These are phyloP conservation scores for Tricholoma bakamatsutake DNA, from an alignment of 768 basidiomycete species.

Conservation along the genomic window DNA sequence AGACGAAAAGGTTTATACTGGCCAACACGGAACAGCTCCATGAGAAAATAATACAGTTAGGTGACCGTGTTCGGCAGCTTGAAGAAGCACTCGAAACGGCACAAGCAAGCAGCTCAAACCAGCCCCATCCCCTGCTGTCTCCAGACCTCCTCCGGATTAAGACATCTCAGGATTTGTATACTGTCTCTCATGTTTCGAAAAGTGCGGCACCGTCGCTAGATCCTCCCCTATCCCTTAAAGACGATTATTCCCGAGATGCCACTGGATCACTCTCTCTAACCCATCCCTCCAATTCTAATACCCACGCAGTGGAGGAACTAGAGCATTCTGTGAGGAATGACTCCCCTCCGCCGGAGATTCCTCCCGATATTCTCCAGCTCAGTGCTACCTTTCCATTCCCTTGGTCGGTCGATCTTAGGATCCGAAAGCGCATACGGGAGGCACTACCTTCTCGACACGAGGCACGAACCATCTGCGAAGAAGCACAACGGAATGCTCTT, in stretches of 20 bases:
- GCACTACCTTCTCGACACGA: constrained; percentile 55
- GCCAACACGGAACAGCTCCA: constrained; percentile 65
- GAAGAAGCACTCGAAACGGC: constrained; percentile 51
- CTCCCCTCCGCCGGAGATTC: constrained; percentile 31
- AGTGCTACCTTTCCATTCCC: constrained; percentile 68
- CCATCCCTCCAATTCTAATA: constrained; percentile 2
- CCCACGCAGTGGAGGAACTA: not conserved
- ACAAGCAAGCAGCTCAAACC: constrained; percentile 33
- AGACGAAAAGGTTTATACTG: constrained; percentile 48
- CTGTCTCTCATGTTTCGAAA: constrained; percentile 17
- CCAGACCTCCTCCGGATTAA: constrained; percentile 60
- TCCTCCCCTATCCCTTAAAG: not conserved
- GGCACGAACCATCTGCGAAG: constrained; percentile 54
- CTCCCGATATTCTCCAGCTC: constrained; percentile 48
- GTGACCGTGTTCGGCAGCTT: constrained; percentile 57
- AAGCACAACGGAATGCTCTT: constrained; percentile 60
- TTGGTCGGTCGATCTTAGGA: constrained; percentile 57
- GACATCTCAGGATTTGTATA: constrained; percentile 62
- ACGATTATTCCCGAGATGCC: not conserved
- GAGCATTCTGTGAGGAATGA: constrained; percentile 8
- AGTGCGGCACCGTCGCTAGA: constrained; percentile 3
- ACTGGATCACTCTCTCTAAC: not conserved
- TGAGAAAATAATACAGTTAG: constrained; percentile 54
- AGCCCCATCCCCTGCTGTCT: constrained; percentile 48
- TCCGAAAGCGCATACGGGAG: constrained; percentile 58